phyloP scores from a whole-genome alignment of 1,139 yeast species.

The Saccharomycopsis phalli region DNA sequence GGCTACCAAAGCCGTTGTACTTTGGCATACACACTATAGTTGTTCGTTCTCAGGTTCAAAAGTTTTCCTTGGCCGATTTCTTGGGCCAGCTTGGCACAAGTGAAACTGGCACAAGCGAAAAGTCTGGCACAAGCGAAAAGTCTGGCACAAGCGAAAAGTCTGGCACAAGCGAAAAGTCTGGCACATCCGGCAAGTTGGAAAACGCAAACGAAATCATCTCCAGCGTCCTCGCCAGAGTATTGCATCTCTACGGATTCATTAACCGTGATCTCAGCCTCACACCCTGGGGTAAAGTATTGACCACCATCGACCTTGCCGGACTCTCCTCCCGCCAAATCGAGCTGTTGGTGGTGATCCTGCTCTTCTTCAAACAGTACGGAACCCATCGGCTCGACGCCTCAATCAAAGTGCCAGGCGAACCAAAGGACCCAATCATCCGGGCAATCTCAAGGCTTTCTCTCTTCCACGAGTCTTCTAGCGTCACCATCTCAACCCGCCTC shows the following conservation, averaged over 20 bases:
- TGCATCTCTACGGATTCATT: constrained; percentile 49
- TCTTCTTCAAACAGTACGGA: constrained; percentile 35
- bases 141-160: too few species aligned
- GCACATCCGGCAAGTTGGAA: not conserved
- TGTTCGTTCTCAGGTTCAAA: too few species aligned
- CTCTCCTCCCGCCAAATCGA: constrained; percentile 24
- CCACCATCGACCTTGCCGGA: constrained; percentile 22
- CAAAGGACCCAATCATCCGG: constrained; percentile 30
- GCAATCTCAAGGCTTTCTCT: constrained; percentile 52
- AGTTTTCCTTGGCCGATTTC: constrained; percentile 1
- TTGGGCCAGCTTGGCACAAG: constrained; percentile 8
- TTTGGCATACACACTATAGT: constrained; percentile 25
- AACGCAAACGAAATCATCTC: constrained; percentile 33
- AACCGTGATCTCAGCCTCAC: constrained; percentile 29
- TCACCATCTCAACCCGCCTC: constrained; percentile 8
- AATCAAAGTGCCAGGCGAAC: constrained; percentile 27
- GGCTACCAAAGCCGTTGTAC: constrained; percentile 25
- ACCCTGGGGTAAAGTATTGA: constrained; percentile 29
- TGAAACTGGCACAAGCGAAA: constrained; percentile 9
- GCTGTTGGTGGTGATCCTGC: constrained; percentile 37
- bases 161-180: too few species aligned
- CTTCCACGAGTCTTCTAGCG: constrained; percentile 33
- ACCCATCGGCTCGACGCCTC: constrained; percentile 27
- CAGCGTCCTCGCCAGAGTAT: constrained; percentile 50
- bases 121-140: too few species aligned